phyloP scores from a whole-genome alignment of 1,139 yeast species.

The Saccharomyces hybrid region DNA sequence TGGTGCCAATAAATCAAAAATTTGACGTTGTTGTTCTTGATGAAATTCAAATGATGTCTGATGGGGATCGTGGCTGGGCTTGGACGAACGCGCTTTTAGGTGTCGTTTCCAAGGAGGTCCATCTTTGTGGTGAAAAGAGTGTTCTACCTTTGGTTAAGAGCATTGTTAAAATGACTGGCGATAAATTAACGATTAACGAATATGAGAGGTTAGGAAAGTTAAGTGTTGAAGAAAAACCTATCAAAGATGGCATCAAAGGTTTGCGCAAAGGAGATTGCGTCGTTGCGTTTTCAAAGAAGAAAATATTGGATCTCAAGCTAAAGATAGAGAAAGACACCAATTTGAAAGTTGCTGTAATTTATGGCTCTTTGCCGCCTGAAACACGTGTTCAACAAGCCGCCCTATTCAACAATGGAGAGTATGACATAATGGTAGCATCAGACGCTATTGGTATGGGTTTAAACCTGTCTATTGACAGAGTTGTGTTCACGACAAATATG shows the following conservation, averaged over 20 bases:
- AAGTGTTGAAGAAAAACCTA: constrained; percentile 41
- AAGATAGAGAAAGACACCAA: constrained; percentile 54
- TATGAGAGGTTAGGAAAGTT: constrained; percentile 74
- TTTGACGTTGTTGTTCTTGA: constrained; percentile 89
- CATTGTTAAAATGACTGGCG: constrained; percentile 66
- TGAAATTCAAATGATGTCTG: constrained; percentile 93
- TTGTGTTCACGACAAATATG: constrained; percentile 57
- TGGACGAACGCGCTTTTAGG: constrained; percentile 94
- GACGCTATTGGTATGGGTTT: constrained; percentile 99
- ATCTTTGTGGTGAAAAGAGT: constrained; percentile 88
- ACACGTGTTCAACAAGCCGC: constrained; percentile 79
- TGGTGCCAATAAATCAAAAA: constrained; percentile 61
- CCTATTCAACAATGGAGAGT: constrained; percentile 65
- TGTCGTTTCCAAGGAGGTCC: constrained; percentile 76
- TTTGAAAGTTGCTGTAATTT: constrained; percentile 76
- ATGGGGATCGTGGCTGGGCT: constrained; percentile 75
- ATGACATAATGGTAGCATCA: constrained; percentile 80
- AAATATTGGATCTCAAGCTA: constrained; percentile 58
- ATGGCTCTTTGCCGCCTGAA: constrained; percentile 96
- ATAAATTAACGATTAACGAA: constrained; percentile 55
- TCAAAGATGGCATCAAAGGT: constrained; percentile 32
- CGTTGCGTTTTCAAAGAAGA: constrained; percentile 73
- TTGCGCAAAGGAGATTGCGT: constrained; percentile 76
- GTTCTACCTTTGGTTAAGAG: constrained; percentile 58
- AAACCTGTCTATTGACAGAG: constrained; percentile 71